Evolutionary conservation across 179 eudicot species (phyloP).

Genomic region (Actinidia polygama): DNA sequence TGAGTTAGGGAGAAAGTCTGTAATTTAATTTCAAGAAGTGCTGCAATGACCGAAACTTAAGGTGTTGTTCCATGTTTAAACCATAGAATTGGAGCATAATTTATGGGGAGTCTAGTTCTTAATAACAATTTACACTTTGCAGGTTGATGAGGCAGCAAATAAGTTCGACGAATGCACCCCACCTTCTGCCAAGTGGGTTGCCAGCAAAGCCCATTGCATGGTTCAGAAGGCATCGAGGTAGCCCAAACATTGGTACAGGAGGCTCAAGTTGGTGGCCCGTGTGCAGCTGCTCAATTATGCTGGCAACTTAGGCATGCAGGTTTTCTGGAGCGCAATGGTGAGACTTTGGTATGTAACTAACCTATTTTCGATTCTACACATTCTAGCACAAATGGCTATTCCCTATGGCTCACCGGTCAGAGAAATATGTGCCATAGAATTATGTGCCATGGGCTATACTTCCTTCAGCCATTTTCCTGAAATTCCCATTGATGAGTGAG

Average conservation of each 20-base stretch:
- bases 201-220: constrained; percentile 26
- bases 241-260: constrained; percentile 42
- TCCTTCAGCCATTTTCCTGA: constrained; percentile 47
- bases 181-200: constrained; percentile 48
- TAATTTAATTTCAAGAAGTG: too few relatives aligned
- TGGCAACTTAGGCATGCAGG: constrained; percentile 35
- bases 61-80: too few relatives aligned
- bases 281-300: constrained; percentile 54
- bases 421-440: constrained; percentile 55
- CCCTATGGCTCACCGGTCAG: constrained; percentile 58
- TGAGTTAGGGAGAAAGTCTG: too few relatives aligned
- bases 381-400: constrained; percentile 46
- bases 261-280: constrained; percentile 53
- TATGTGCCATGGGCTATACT: constrained; percentile 42
- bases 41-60: too few relatives aligned
- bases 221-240: constrained; percentile 34
- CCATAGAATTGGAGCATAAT: too few relatives aligned
- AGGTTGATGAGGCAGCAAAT: constrained; percentile 48
- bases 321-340: constrained; percentile 33
- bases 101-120: too few relatives aligned
- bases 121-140: background rate
- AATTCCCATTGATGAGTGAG: constrained; percentile 60
- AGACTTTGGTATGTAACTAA: constrained; percentile 50
- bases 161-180: constrained; percentile 65
- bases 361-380: constrained; percentile 41